Evolutionary conservation across 371 early-diverging fungal species (phyloP), one percentile per base, ranked within the genome.

Genomic region (Mortierella sp.): DNA sequence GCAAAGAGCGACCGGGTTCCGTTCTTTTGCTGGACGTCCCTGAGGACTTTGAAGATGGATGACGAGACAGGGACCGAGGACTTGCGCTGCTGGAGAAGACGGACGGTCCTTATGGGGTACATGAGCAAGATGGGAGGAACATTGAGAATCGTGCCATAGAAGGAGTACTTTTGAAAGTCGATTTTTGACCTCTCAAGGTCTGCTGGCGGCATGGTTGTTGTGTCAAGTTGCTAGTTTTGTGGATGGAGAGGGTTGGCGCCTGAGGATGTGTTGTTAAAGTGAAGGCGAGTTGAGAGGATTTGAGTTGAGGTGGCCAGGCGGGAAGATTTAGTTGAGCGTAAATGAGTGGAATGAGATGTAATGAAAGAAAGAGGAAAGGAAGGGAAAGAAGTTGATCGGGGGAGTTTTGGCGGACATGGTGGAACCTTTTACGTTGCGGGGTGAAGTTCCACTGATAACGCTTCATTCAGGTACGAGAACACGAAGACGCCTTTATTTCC

Each of bases 81-180:
- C 67, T 77, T 79, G 61, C 83, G 75, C 50, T 87, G 87, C 54
- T 87, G 87, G 34, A 87, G 74, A 19, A 87, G 70, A 37, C 87
- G 83, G 26, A 87, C 87, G 1, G 87, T 87, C 48, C 87, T 70
- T 74, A 87, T 79, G 28, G 87, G 87, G 78, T 87, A 87, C 77
- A 87, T 79, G 77, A 78, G 67, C 24, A 78, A 67, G 54, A 87
- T 82, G 54, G 87, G 83, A 4, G 87, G 81, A 40, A 80, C 78
- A 81, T 87, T 87, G 70, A 87, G 81, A 43, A 87, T 40, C 1
- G 87, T 82, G 50, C 83, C 87, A 40, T 78, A 87, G 57, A 81
- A 71, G 74, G 78, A 87, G 74, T 87, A 87, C 69, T 78, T 79
- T 71, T 44, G 70, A 71, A 87, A 87, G 71, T 87, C 87, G 74